Percentiles rank a stretch among this genome's conserved stretches.
Conservation (phyloP, 2,329 filamentous ascomycete genomes). For the Lachnellula arida region DNA sequence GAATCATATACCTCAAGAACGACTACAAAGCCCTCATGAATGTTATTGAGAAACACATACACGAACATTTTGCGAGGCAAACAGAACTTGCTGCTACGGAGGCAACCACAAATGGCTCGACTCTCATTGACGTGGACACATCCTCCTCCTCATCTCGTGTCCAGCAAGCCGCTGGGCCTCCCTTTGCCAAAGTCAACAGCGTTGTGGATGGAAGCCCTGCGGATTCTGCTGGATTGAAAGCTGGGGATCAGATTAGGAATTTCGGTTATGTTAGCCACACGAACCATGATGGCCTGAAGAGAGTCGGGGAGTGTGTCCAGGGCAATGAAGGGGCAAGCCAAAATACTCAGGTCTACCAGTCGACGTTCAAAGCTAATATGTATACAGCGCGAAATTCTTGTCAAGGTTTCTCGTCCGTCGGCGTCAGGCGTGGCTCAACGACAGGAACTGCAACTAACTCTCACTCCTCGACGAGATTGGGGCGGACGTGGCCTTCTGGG, state of each 20-base stretch:
- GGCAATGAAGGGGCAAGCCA: slow-evolving; percentile 77
- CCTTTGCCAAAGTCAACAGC: slow-evolving; percentile 87
- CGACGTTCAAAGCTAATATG: slow-evolving; percentile 9
- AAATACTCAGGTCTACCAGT: neutral
- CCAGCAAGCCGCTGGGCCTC: slow-evolving; percentile 43
- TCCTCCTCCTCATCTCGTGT: slow-evolving; percentile 34
- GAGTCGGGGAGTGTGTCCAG: slow-evolving; percentile 84
- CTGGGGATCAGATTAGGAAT: slow-evolving; percentile 74
- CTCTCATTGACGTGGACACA: slow-evolving; percentile 21
- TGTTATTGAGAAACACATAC: slow-evolving; percentile 77
- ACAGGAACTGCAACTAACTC: slow-evolving; percentile 61
- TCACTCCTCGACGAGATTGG: slow-evolving; percentile 79
- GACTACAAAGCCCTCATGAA: slow-evolving; percentile 90
- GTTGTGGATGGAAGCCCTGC: slow-evolving; percentile 78
- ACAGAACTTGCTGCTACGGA: slow-evolving; percentile 37
- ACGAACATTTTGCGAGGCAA: slow-evolving; percentile 79
- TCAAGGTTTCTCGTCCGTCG: slow-evolving; percentile 55
- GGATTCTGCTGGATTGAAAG: slow-evolving; percentile 71
- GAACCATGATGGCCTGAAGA: slow-evolving; percentile 82
- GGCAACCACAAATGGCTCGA: slow-evolving; percentile 20
- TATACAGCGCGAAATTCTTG: slow-evolving; percentile 60
- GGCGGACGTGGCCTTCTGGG: slow-evolving; percentile 85
- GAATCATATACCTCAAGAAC: slow-evolving; percentile 85
- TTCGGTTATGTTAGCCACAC: slow-evolving; percentile 80
- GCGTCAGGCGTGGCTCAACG: slow-evolving; percentile 14